These are phyloP conservation scores for Colletotrichum lupini DNA, from an alignment of 2,329 filamentous ascomycete species.

Conservation along the genomic window DNA sequence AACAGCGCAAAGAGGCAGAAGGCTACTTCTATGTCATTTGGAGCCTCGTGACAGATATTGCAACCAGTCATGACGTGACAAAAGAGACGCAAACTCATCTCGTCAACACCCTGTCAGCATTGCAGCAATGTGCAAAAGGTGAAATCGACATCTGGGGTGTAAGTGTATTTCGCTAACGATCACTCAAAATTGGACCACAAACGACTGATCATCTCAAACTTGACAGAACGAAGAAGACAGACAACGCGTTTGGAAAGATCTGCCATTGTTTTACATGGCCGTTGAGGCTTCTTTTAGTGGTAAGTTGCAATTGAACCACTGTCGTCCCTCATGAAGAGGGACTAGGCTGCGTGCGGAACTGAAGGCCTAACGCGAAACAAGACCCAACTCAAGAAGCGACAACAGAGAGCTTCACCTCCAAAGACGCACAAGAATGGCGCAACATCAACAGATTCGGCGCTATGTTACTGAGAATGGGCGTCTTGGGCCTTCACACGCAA, in stretches of 20 bases:
- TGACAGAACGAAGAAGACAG: no score
- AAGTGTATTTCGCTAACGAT: no score
- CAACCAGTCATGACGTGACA: not conserved
- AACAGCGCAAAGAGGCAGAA: not conserved
- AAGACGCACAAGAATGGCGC: not conserved
- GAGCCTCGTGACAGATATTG: not conserved
- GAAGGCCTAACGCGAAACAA: not conserved
- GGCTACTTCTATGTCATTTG: not conserved
- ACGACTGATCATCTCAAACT: no score
- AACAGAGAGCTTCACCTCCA: not conserved
- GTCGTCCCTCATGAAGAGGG: not conserved
- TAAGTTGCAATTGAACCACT: not conserved
- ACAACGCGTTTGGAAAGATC: not conserved
- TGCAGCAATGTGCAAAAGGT: not conserved
- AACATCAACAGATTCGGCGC: not conserved
- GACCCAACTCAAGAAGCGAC: not conserved
- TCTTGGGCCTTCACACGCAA: not conserved
- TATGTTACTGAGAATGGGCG: not conserved
- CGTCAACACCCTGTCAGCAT: not conserved
- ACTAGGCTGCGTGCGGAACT: not conserved
- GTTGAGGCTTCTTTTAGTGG: not conserved
- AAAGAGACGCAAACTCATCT: not conserved
- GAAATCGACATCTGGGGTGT: no score
- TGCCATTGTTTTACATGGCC: not conserved
- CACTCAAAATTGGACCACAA: no score